Evolutionary conservation across 306 rosid species (phyloP), one percentile per base, ranked within the genome.

Genomic region (Medicago arabica): DNA sequence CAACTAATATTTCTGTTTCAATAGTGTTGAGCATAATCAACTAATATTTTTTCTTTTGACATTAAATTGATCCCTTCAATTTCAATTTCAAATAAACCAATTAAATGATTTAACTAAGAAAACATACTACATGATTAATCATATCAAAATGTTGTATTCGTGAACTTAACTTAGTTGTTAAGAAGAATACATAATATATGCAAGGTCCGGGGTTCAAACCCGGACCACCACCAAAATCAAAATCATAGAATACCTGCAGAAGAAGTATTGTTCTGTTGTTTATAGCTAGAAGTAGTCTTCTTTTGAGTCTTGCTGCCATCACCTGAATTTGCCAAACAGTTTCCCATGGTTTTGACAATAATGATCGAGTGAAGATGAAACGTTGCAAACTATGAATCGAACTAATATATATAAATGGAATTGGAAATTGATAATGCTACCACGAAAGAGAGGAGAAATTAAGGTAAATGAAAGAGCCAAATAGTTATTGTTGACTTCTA

Each of bases 261-360:
- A 18, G 38, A 15, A 66, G 49, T 31, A n/a, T 0, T 21, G 8
- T 57, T 21, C 2, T 21, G 69, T n/a, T 15, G 49, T 16, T 62
- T n/a, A 8, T 15, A 10, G 62, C 0, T 21, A 21, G 68, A 38
- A 63, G 39, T 21, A 4, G 23, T 66, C 13, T 31, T 46, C 0
- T 2, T 17, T 16, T 31, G 2, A 31, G 14, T 19, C 39, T 71
- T 58, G 0, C 21, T 28, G 36, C 19, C 43, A 74, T 58, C 28
- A 46, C 6, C 40, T 31, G 51, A 5, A 8, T 81, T 72, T 58
- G 14, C 0, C 4, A 67, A 59, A 82, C 85, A 82, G 62, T 49
- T 82, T 11, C 85, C 85, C 85, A 82, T 82, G 65, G n/a, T 60
- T 70, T 4, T 25, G 54, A 9, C 10, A 0, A 11, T 8, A 9